Conservation (phyloP, 2,329 filamentous ascomycete species). For the Tolypocladium inflatum region DNA sequence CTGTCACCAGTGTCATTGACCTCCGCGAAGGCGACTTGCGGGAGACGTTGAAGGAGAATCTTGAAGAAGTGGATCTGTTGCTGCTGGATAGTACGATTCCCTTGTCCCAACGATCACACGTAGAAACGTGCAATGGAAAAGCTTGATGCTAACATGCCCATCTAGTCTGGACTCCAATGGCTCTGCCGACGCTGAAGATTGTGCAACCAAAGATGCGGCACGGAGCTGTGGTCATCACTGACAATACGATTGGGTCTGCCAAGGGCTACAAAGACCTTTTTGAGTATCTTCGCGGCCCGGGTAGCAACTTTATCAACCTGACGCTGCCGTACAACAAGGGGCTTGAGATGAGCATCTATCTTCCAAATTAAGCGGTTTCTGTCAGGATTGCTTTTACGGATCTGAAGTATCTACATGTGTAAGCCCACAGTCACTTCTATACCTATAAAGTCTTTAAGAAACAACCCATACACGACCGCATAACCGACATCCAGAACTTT, state of each 20-base stretch:
- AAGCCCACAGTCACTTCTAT: too few species aligned
- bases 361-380: not conserved
- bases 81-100: slow-evolving; percentile 50
- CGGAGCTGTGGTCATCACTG: slow-evolving; percentile 38
- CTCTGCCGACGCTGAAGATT: slow-evolving; percentile 40
- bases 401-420: too few species aligned
- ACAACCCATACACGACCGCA: too few species aligned
- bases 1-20: slow-evolving; percentile 43
- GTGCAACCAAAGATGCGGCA: slow-evolving; percentile 34
- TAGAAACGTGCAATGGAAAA: not conserved
- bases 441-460: too few species aligned
- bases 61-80: slow-evolving; percentile 41
- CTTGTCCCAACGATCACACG: accelerated
- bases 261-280: slow-evolving; percentile 38
- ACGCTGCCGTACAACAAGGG: slow-evolving; percentile 22
- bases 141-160: not conserved
- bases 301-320: slow-evolving; percentile 37
- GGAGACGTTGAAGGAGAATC: slow-evolving; percentile 36
- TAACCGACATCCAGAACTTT: too few species aligned
- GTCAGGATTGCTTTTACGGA: too few species aligned
- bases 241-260: slow-evolving; percentile 34
- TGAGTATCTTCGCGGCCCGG: slow-evolving; percentile 31
- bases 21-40: slow-evolving; percentile 47
- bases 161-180: slow-evolving; percentile 46
- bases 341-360: slow-evolving; percentile 15